phyloP scores from a whole-genome alignment of 345 rosid genomes.

The Ailanthus altissimus region DNA sequence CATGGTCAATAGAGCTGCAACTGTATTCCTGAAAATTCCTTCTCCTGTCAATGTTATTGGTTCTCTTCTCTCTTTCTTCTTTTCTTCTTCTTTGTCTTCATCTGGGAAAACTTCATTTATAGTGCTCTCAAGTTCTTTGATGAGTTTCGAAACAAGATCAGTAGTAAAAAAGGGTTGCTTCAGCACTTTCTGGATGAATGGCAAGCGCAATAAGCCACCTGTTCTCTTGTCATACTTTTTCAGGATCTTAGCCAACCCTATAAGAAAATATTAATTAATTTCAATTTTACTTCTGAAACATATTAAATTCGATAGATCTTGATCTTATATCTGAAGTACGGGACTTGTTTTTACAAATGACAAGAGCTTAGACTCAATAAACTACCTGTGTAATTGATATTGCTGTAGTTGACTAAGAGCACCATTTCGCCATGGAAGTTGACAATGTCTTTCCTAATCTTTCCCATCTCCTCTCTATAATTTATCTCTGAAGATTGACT shows the following conservation, averaged over 20 bases:
- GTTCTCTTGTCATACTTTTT: slow-evolving; percentile 91
- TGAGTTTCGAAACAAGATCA: slow-evolving; percentile 70
- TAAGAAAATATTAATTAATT: background rate
- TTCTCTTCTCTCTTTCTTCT: slow-evolving; percentile 15
- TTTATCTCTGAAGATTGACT: slow-evolving; percentile 41
- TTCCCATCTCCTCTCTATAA: slow-evolving; percentile 51
- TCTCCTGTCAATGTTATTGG: slow-evolving; percentile 45
- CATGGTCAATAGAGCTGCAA: slow-evolving; percentile 74
- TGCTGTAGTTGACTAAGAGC: slow-evolving; percentile 78
- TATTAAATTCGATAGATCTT: too few species aligned
- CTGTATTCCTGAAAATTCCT: slow-evolving; percentile 72
- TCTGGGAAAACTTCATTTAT: slow-evolving; percentile 58
- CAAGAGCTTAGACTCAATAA: background rate
- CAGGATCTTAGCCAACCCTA: slow-evolving; percentile 79
- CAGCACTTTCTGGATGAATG: slow-evolving; percentile 69
- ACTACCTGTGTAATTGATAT: slow-evolving; percentile 81
- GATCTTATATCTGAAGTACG: too few species aligned
- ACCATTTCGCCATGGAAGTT: slow-evolving; percentile 97
- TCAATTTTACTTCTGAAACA: background rate
- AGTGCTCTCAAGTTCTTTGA: slow-evolving; percentile 69
- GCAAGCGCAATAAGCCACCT: slow-evolving; percentile 52
- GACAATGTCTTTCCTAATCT: slow-evolving; percentile 64
- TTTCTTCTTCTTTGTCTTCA: slow-evolving; percentile 23
- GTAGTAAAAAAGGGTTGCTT: slow-evolving; percentile 78
- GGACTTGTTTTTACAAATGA: background rate